phyloP scores from a whole-genome alignment of 1,284 basidiomycete species.

The Trametes pubescens region DNA sequence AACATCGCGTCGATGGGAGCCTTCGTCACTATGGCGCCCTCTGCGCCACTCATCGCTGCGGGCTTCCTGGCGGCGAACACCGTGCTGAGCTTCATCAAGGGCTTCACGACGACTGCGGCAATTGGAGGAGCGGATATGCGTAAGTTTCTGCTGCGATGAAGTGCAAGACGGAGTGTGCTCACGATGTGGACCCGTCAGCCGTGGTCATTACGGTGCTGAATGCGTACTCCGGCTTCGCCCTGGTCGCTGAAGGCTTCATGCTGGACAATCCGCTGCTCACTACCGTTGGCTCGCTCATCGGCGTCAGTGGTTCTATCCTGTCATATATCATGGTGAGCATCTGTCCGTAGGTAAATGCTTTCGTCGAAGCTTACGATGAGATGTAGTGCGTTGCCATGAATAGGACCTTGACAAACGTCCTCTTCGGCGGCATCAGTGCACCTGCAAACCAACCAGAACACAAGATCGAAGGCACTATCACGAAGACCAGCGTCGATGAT shows the following conservation, averaged over 20 bases:
- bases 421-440: slow-evolving; percentile 81
- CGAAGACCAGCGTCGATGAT: slow-evolving; percentile 80
- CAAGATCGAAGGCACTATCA: slow-evolving; percentile 83
- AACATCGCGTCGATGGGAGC: slow-evolving; percentile 78
- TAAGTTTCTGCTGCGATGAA: slow-evolving; percentile 48
- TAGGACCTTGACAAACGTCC: slow-evolving; percentile 77
- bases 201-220: slow-evolving; percentile 90
- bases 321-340: slow-evolving; percentile 85
- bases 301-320: slow-evolving; percentile 88
- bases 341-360: slow-evolving; percentile 11
- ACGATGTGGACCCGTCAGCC: slow-evolving; percentile 51
- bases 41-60: slow-evolving; percentile 76
- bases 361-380: slow-evolving; percentile 14
- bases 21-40: slow-evolving; percentile 74
- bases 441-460: slow-evolving; percentile 61
- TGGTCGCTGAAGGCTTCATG: slow-evolving; percentile 94
- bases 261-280: slow-evolving; percentile 84
- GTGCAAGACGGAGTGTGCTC: neutral
- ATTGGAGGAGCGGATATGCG: slow-evolving; percentile 93
- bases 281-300: slow-evolving; percentile 83
- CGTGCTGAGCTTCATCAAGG: slow-evolving; percentile 81
- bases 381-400: slow-evolving; percentile 89
- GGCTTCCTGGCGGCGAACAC: slow-evolving; percentile 78
- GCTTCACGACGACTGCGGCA: slow-evolving; percentile 84
- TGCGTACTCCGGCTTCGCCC: slow-evolving; percentile 89